Base-by-base conservation (phyloP, 768 basidiomycete genomes). In the Pholiota microspora region DNA sequence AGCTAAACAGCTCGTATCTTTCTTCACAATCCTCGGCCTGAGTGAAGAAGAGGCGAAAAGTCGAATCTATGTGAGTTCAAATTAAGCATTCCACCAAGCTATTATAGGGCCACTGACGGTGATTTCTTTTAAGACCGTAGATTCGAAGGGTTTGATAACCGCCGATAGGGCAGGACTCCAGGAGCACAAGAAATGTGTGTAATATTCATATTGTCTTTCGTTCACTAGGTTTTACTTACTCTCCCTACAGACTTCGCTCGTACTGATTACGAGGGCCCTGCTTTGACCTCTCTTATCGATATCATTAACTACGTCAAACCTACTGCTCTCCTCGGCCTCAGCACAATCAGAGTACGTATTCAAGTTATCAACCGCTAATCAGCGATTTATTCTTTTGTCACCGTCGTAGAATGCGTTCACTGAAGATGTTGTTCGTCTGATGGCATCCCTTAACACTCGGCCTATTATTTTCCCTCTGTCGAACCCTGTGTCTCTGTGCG, bases 381-480 rank as follows among this genome's bases (percentile, higher is more conserved):
- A 15, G 15, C 48, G 57, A 51, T 55, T 29, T 40, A 23, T 23
- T 45, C 21, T 18, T 50, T 72, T 36, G 32, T 15, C 15, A 13
- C 7, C 32, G 12, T 5, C 32, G 12, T 57, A 78, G 75, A 77
- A 77, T 58, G 86, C 86, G 1, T 92, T 92, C 73, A 79, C 73
- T 9, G 77, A 85, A 65, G 73, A 80, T 9, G 82, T 84, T 28
- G 81, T 92, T 28, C 73, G 73, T 51, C 69, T 77, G 34, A 88
- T 92, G 87, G 78, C 81, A 15, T 69, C 75, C 7, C 69, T 85
- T 42, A 91, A 90, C 69, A 61, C 69, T 15, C 80, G 81, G 2
- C 89, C 89, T n/a, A 86, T 91, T 72, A 81, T 92, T 64, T 90
- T 92, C 73, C 88, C 89, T 29, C 79, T 92, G 0, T 88, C 86